Base-by-base conservation (phyloP, 2,329 filamentous ascomycete species). In the Botrytis medusae region DNA sequence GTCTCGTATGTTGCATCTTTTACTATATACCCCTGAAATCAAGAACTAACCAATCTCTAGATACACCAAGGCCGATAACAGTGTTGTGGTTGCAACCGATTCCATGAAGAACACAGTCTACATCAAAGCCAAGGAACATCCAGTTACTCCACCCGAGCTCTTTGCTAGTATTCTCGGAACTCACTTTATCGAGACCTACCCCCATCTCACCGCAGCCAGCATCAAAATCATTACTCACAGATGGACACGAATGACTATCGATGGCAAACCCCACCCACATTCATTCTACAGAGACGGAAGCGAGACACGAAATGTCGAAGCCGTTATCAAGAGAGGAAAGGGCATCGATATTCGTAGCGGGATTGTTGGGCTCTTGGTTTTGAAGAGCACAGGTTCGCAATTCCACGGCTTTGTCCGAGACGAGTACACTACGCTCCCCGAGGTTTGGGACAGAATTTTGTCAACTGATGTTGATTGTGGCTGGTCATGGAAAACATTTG, bases 51-150 rank as follows among this genome's bases (percentile, higher is more conserved):
- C 29, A 71, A 42, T 25, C 37, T 48, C 80, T 76, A 97, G 93
- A 77, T 99, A 97, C 87, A 99, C 95, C 75, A 84, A 89, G 81
- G 95, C 94, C 79, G 95, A 99, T 86, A 99, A 99, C 87, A 93
- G 91, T 79, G 93, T 97, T 77, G 90, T 99, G 74, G 95, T 99
- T 75, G 94, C 96, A 76, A 99, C 96, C 75, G 96, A 99, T 84
- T 95, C 94, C 40, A 97, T 98, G 85, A 99, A 99, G 87, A 97
- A 99, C 85, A 98, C 93, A 79, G 91, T 93, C 81, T 97, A 96
- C 86, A 94, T 99, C 84, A 92, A 93, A 81, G 95, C 96, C 81
- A 98, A 97, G 86, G 92, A 97, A 84, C 87, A 97, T 85, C 93
- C 95, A 48, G 92, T 99, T 79, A 94, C 91, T 78, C 95, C 96